These are phyloP conservation scores for Aspergillus sp. DNA, from an alignment of 2,329 filamentous ascomycete genomes.

Conservation along the genomic window DNA sequence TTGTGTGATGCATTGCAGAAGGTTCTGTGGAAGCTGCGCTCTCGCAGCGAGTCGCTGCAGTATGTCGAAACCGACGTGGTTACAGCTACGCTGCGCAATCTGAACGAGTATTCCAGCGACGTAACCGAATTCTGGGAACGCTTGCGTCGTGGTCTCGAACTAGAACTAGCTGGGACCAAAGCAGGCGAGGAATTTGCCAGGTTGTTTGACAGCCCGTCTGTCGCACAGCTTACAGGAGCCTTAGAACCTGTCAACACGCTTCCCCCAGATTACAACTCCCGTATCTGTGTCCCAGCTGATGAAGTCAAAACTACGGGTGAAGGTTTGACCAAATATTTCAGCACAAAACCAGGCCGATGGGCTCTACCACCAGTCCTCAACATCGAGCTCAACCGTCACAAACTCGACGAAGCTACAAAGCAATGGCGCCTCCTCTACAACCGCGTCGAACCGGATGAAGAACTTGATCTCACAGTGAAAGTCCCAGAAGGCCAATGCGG, in stretches of 20 bases:
- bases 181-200: conserved; percentile 34
- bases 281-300: conserved; percentile 33
- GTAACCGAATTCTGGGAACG: conserved; percentile 52
- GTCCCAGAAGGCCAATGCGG: conserved; percentile 28
- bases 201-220: conserved; percentile 42
- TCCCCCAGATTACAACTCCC: conserved; percentile 32
- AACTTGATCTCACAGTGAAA: conserved; percentile 40
- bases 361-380: conserved; percentile 45
- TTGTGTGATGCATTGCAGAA: conserved; percentile 47
- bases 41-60: conserved; percentile 33
- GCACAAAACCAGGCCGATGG: conserved; percentile 32
- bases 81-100: conserved; percentile 34
- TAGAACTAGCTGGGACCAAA: conserved; percentile 44
- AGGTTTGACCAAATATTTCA: conserved; percentile 27
- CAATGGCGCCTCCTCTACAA: conserved; percentile 54
- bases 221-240: conserved; percentile 1
- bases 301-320: conserved; percentile 31
- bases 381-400: conserved; percentile 52
- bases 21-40: conserved; percentile 46
- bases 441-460: conserved; percentile 51
- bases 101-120: conserved; percentile 43
- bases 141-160: conserved; percentile 45
- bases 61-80: conserved; percentile 38
- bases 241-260: conserved; percentile 29
- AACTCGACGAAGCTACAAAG: conserved; percentile 47